These are phyloP conservation scores for Proliferodiscus dingleyae DNA, from an alignment of 2,329 filamentous ascomycete species.

Conservation along the genomic window DNA sequence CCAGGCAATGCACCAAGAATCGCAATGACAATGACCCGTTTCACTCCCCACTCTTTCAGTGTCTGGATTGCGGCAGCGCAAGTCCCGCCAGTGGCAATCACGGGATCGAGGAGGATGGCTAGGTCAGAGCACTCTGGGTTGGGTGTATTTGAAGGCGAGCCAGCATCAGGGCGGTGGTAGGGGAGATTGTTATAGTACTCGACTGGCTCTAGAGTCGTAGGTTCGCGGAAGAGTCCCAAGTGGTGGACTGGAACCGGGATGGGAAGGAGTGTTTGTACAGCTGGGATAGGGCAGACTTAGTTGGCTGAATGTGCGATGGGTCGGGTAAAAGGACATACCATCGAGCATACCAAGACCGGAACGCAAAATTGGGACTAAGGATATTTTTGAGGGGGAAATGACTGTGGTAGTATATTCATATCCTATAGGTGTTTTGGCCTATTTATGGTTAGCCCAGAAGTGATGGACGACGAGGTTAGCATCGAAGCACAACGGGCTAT, in stretches of 20 bases:
- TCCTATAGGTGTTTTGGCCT: constrained; percentile 77
- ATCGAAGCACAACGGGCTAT: not conserved
- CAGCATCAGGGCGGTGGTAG: constrained; percentile 51
- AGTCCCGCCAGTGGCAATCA: constrained; percentile 91
- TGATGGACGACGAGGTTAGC: not conserved
- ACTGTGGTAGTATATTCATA: constrained; percentile 65
- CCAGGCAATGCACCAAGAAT: constrained; percentile 71
- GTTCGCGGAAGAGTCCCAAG: constrained; percentile 90
- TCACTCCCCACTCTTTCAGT: constrained; percentile 85
- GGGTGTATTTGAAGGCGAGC: constrained; percentile 36
- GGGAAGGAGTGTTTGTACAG: constrained; percentile 79
- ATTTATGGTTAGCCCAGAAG: constrained; percentile 10
- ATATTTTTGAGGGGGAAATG: constrained; percentile 59
- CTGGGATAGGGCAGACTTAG: constrained; percentile 36
- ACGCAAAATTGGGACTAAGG: constrained; percentile 85
- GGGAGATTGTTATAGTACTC: constrained; percentile 98
- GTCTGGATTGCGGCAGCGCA: constrained; percentile 86
- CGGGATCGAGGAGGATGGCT: constrained; percentile 82
- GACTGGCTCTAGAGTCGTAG: constrained; percentile 78
- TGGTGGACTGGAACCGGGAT: constrained; percentile 79
- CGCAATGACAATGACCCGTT: constrained; percentile 69
- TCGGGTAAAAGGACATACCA: constrained; percentile 45
- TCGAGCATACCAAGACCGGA: constrained; percentile 91
- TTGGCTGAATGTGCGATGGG: too few relatives aligned
- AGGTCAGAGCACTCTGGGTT: constrained; percentile 47